A percentile compares a stretch with the other conserved stretches of the same genome.
These are phyloP conservation scores for Hypoxylon sp. DNA, from an alignment of 2,329 filamentous ascomycete genomes.

Conservation along the genomic window DNA sequence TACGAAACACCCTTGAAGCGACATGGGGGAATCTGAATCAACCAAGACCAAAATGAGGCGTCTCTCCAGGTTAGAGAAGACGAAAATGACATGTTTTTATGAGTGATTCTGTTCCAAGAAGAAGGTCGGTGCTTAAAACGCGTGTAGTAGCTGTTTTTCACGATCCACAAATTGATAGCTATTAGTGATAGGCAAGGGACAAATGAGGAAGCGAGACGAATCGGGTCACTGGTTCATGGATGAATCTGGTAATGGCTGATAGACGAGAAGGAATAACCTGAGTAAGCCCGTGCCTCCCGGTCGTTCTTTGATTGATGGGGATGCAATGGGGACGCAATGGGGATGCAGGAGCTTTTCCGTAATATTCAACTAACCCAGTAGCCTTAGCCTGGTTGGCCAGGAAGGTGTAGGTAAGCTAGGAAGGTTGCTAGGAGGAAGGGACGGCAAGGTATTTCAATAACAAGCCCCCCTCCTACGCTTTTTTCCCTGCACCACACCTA, in stretches of 20 bases:
- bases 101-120: conserved; percentile 15
- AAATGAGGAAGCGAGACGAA: conserved; percentile 14
- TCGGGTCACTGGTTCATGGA: conserved; percentile 4
- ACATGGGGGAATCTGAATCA: conserved; percentile 44
- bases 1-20: conserved; percentile 43
- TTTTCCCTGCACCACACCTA: conserved; percentile 30
- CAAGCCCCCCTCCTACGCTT: conserved; percentile 30
- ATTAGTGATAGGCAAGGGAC: conserved; percentile 10
- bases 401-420: conserved; percentile 13
- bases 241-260: conserved; percentile 17
- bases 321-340: conserved; percentile 10
- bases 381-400: conserved; percentile 25
- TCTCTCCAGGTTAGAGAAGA: conserved; percentile 22
- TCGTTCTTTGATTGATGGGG: conserved; percentile 40
- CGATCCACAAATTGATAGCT: conserved; percentile 3
- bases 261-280: conserved; percentile 42
- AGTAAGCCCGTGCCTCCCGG: conserved; percentile 52
- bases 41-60: conserved; percentile 40
- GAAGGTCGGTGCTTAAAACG: conserved; percentile 7
- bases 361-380: conserved; percentile 32
- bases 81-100: conserved; percentile 36
- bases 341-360: conserved; percentile 30
- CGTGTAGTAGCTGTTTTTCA: neutral
- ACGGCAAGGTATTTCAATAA: conserved; percentile 32
- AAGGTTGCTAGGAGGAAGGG: conserved; percentile 8